These are phyloP conservation scores for Passiflora organensis DNA, from an alignment of 345 rosid genomes.

Conservation along the genomic window DNA sequence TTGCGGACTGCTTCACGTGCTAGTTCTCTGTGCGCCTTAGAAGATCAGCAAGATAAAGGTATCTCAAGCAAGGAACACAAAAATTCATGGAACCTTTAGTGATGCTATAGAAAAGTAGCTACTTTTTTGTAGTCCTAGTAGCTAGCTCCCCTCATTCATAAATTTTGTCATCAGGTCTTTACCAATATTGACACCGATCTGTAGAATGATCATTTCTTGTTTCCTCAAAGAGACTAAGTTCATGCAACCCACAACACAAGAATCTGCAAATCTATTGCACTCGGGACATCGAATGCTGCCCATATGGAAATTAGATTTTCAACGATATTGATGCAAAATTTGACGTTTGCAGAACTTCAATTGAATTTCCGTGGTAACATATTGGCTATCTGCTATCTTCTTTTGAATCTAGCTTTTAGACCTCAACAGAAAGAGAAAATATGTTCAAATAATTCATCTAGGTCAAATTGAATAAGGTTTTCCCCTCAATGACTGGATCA, in stretches of 20 bases:
- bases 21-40: constrained; percentile 62
- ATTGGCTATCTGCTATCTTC: neutral
- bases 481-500: neutral
- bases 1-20: constrained; percentile 85
- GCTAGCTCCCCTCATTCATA: neutral
- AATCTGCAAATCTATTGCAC: no score
- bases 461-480: neutral
- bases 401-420: neutral
- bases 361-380: neutral
- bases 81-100: neutral
- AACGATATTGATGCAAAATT: neutral
- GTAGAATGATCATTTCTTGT: neutral
- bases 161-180: neutral
- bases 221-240: no score
- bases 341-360: neutral
- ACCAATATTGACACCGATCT: neutral
- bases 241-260: no score
- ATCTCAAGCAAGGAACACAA: constrained; percentile 1
- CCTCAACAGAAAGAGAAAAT: neutral
- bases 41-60: neutral
- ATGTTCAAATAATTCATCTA: neutral
- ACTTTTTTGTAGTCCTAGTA: neutral
- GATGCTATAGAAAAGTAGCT: no score
- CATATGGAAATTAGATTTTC: neutral
- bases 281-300: neutral